A percentile compares a stretch with the other conserved stretches of the same genome.
These are phyloP conservation scores for Gillenia trifoliata DNA, from an alignment of 306 rosid genomes.

Conservation along the genomic window DNA sequence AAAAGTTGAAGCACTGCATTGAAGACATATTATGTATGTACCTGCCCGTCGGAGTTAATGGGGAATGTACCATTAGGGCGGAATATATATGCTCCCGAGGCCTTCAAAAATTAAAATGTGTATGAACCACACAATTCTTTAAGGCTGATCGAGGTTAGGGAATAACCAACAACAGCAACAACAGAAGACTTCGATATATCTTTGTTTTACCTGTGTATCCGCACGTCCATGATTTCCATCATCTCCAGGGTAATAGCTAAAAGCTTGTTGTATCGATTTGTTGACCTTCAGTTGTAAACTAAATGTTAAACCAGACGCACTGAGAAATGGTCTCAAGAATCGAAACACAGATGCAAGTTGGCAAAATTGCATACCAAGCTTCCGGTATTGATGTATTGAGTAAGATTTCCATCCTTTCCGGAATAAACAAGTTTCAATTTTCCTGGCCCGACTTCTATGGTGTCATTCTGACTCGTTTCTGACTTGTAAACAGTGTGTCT, in stretches of 20 bases:
- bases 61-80: conserved; percentile 33
- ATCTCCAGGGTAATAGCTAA: conserved; percentile 31
- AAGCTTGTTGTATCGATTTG: conserved; percentile 24
- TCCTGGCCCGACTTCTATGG: conserved; percentile 33
- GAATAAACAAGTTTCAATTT: conserved; percentile 35
- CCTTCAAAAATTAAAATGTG: conserved; percentile 14
- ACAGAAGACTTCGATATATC: background rate
- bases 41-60: conserved; percentile 24
- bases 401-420: conserved; percentile 30
- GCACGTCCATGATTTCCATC: conserved; percentile 34
- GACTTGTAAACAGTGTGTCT: conserved; percentile 13
- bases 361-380: conserved; percentile 22
- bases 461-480: conserved; percentile 13
- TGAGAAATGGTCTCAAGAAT: background rate
- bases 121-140: too few species aligned
- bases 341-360: too few species aligned
- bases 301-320: background rate
- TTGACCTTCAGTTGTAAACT: conserved; percentile 20
- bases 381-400: conserved; percentile 27
- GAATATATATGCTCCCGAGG: conserved; percentile 40
- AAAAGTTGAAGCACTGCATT: background rate
- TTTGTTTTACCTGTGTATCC: conserved; percentile 22
- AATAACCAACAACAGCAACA: background rate
- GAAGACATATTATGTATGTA: background rate
- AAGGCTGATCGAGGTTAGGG: background rate